Evolutionary conservation across 768 basidiomycete genomes (phyloP), one percentile per base, ranked within the genome.

Genomic region (Pulveroboletus sp.): DNA sequence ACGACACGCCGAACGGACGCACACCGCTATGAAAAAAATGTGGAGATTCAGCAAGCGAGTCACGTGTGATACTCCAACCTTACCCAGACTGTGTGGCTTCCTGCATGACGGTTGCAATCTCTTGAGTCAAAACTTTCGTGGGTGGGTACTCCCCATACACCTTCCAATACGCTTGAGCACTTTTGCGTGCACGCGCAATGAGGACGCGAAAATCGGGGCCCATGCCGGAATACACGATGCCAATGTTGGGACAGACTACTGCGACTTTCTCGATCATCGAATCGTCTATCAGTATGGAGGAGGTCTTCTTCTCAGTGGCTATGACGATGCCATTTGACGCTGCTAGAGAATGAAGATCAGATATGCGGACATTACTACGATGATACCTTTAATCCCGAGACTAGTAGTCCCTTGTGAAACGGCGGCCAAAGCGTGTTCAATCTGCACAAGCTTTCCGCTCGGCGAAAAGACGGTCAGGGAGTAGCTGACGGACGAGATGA

Each of bases 221-320:
- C 96, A 99, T 99, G 32, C 96, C 96, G 31, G 93, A 95, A 75
- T 99, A 99, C 41, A 99, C 96, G 58, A 99, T 91, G 45, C 96
- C 96, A 62, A 99, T 98, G 71, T 98, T 98, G 32, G 96, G 96
- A 70, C 95, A 98, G 56, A 99, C 86, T 45, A 95, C 80, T 1
- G 93, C 91, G 54, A 96, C 93, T 73, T 96, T 97, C 70, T 99
- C 96, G 60, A 99, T 81, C 78, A 95, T 91, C 28, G 91, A 91
- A 71, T 97, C 92, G 75, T 99, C 96, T 57, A 99, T 90, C 60
- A 99, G 81, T 64, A 97, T 86, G 10, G 96, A 99, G 17, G 95
- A 92, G 10, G 93, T 83, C 76, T 98, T 98, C 85, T 99, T 99
- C 76, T 98, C 96, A 6, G 96, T 98, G 36, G 96, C 95, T 60